Conservation (phyloP, 768 basidiomycete genomes). For the Filobasidium wieringae region DNA sequence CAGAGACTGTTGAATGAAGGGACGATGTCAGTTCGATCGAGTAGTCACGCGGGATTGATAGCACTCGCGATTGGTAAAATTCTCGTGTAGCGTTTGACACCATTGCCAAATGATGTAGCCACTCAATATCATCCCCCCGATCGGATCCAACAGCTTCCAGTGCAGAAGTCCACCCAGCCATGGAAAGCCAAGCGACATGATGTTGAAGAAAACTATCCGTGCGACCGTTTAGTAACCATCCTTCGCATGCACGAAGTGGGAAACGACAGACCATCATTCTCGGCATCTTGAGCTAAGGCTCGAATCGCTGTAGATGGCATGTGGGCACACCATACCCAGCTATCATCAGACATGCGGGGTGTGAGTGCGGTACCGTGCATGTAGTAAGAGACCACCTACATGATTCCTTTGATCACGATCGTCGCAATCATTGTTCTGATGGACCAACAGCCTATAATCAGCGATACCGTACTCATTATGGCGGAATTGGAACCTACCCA, state of each 20-base stretch:
- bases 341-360: neutral
- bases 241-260: neutral
- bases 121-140: constrained; percentile 41
- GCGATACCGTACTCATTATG: too few relatives aligned
- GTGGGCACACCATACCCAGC: constrained; percentile 36
- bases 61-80: constrained; percentile 36
- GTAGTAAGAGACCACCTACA: constrained; percentile 14
- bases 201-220: constrained; percentile 37
- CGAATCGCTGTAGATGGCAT: constrained; percentile 37
- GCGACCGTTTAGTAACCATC: neutral
- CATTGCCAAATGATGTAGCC: constrained; percentile 40
- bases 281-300: constrained; percentile 42
- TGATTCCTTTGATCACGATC: constrained; percentile 36
- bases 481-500: constrained; percentile 18
- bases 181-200: constrained; percentile 41
- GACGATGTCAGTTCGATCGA: constrained; percentile 5
- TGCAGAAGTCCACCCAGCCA: constrained; percentile 28
- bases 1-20: constrained; percentile 21
- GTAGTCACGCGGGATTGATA: constrained; percentile 14
- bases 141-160: constrained; percentile 38
- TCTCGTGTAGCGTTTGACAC: constrained; percentile 37
- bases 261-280: constrained; percentile 37
- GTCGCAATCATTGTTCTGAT: constrained; percentile 39
- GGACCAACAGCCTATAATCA: too few relatives aligned
- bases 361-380: neutral